phyloP scores from a whole-genome alignment of 176 grass and related monocot genomes.

The Cocos nucifera region DNA sequence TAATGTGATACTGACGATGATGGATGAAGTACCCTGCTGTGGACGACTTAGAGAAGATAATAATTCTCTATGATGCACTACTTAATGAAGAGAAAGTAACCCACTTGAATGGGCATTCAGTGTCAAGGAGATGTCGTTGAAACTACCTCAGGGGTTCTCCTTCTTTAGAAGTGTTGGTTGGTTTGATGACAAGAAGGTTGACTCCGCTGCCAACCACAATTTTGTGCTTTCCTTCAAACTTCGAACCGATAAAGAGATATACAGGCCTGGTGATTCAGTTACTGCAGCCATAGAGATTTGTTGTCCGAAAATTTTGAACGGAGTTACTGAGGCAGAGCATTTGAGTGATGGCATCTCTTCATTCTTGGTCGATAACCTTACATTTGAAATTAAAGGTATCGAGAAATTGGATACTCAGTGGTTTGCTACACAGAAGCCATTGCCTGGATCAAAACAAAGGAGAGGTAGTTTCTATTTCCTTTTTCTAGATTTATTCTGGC shows the following conservation, averaged over 20 bases:
- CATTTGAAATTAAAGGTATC: constrained; percentile 77
- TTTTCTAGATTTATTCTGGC: no score
- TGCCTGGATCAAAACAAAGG: constrained; percentile 65
- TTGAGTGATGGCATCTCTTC: constrained; percentile 15
- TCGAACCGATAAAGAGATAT: constrained; percentile 74
- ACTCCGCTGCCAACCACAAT: constrained; percentile 34
- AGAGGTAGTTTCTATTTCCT: constrained; percentile 36
- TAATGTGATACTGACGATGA: no score
- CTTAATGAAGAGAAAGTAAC: no score
- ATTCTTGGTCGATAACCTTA: constrained; percentile 61
- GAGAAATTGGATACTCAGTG: constrained; percentile 92
- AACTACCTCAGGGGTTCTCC: constrained; percentile 55
- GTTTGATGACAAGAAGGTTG: constrained; percentile 54
- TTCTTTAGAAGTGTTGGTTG: constrained; percentile 62
- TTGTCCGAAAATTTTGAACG: constrained; percentile 30
- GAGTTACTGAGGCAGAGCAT: constrained; percentile 5
- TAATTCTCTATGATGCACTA: no score
- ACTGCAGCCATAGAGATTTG: constrained; percentile 59
- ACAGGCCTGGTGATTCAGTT: constrained; percentile 68
- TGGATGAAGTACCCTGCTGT: no score
- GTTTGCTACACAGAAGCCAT: constrained; percentile 64
- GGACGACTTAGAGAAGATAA: no score
- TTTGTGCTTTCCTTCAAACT: constrained; percentile 58
- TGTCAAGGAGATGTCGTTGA: constrained; percentile 47
- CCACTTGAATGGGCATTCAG: constrained; percentile 12